Base-by-base conservation (phyloP, 2,329 filamentous ascomycete species). In the Pseudomassariella vexata region DNA sequence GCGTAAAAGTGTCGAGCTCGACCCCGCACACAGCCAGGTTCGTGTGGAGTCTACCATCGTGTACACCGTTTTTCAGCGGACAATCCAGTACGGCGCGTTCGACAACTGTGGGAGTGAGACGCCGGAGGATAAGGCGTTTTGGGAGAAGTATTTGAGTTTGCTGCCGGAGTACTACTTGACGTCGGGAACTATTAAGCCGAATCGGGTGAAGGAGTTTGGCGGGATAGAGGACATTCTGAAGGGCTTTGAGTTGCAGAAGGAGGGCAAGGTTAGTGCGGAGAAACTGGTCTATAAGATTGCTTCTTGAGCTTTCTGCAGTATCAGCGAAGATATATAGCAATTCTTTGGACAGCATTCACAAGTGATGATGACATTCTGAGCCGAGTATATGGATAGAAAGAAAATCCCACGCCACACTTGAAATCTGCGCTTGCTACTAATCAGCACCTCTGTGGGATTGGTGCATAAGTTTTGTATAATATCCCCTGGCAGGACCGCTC, bases 281-380 rank as follows among this genome's bases (percentile, higher is more conserved):
- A 57, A 56, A 37, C 30, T 57, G 5, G 47, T 56, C 5, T 57
- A 56, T 33, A 55, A 49, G 39, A 41, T 57, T 28, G 36, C 16
- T 4, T 30, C n/a, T 20, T 12, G 9, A 31, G 19, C 19, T 32
- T 32, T 17, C 11, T 18, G 11, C 9, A 24, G 9, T 25, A n/a
- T n/a, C n/a, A n/a, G n/a, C n/a, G n/a, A 25, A 9, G n/a, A n/a
- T n/a, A n/a, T n/a, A n/a, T n/a, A n/a, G n/a, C n/a, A n/a, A n/a
- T n/a, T n/a, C n/a, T n/a, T n/a, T n/a, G n/a, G n/a, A n/a, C n/a
- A n/a, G n/a, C n/a, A n/a, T n/a, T n/a, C n/a, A n/a, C n/a, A n/a
- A n/a, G n/a, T n/a, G n/a, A n/a, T n/a, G n/a, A n/a, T n/a, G n/a
- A n/a, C n/a, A n/a, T n/a, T n/a, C n/a, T n/a, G n/a, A n/a, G n/a